phyloP scores from a whole-genome alignment of 495 filamentous ascomycete species.

The Hypoxylon crocopeplum region DNA sequence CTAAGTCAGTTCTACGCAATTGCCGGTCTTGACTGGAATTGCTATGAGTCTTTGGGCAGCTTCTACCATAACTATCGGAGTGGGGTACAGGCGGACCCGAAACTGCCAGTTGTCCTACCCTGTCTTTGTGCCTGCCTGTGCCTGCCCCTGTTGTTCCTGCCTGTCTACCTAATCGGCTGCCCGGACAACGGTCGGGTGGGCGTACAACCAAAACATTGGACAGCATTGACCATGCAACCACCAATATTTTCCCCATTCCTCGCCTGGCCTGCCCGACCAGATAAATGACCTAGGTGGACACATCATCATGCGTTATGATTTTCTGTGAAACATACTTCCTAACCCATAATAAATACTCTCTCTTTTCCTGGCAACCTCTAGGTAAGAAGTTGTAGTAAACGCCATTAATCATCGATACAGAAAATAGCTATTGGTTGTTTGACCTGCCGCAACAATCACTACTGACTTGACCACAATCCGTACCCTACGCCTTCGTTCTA shows the following conservation, averaged over 20 bases:
- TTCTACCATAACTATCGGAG: no score
- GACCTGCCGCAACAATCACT: constrained; percentile 7
- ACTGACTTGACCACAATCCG: constrained; percentile 2
- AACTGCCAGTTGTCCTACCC: constrained; percentile 29
- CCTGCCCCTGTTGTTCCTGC: no score
- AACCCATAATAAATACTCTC: constrained; percentile 29
- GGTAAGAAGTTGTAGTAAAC: constrained; percentile 25
- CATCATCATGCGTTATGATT: constrained; percentile 39
- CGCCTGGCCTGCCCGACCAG: constrained; percentile 24
- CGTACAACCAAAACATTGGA: constrained; percentile 35
- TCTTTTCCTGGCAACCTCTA: constrained; percentile 26
- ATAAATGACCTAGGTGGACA: constrained; percentile 37
- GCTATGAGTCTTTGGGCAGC: no score
- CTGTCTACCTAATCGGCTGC: constrained; percentile 33
- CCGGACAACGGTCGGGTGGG: constrained; percentile 41
- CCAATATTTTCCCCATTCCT: constrained; percentile 26
- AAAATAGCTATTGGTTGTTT: no score
- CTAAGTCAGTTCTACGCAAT: no score
- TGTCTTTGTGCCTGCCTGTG: no score
- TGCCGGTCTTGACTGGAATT: no score
- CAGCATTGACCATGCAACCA: constrained; percentile 21
- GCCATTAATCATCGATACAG: constrained; percentile 25
- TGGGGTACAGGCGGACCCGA: background rate
- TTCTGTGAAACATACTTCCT: constrained; percentile 32
- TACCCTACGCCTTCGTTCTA: no score